Evolutionary conservation across 2,329 filamentous ascomycete species (phyloP).

Genomic region (Xylariaceae sp.): DNA sequence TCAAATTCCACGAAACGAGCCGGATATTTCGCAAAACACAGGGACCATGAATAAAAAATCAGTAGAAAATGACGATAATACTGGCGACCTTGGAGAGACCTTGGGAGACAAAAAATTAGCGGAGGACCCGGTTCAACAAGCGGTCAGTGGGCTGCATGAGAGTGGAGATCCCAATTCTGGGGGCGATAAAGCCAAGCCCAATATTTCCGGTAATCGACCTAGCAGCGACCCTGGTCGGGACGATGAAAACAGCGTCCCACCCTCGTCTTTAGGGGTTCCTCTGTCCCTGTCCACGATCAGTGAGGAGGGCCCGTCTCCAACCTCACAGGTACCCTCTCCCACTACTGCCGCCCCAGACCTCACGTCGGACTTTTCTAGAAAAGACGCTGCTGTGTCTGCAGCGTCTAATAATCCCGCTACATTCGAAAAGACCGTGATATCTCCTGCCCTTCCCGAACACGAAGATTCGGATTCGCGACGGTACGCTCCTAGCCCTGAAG

Average conservation of each 20-base stretch:
- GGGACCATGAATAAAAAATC: constrained; percentile 15
- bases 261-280: constrained; percentile 25
- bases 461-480: constrained; percentile 12
- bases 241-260: constrained; percentile 18
- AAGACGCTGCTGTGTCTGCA: constrained; percentile 31
- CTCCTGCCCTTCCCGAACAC: constrained; percentile 5
- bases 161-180: not conserved
- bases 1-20: constrained; percentile 22
- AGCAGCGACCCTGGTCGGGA: constrained; percentile 3
- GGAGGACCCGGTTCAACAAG: not conserved
- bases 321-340: constrained; percentile 19
- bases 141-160: not conserved
- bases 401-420: constrained; percentile 19
- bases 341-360: constrained; percentile 30
- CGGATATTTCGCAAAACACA: constrained; percentile 17
- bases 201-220: not conserved
- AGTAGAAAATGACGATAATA: constrained; percentile 17
- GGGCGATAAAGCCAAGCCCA: constrained; percentile 3
- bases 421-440: constrained; percentile 6
- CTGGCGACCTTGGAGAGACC: not conserved
- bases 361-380: constrained; percentile 42
- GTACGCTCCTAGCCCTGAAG: constrained; percentile 17
- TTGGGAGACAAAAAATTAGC: constrained; percentile 1
- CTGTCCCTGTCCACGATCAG: constrained; percentile 28
- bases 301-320: constrained; percentile 23